phyloP scores from a whole-genome alignment of 1,139 yeast species.

The Ogataea hybrid region DNA sequence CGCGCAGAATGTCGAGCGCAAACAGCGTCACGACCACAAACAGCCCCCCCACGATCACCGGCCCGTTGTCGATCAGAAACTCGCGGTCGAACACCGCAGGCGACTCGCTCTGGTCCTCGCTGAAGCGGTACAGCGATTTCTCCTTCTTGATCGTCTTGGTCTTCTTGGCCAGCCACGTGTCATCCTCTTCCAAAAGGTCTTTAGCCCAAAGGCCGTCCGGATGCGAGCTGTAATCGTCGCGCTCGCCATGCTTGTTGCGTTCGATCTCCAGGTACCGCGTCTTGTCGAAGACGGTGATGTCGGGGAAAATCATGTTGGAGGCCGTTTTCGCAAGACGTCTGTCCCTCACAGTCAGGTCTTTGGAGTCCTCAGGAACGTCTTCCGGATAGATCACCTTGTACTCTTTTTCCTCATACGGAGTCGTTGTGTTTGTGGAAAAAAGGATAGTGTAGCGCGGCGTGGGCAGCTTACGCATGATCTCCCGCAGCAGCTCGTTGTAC shows the following conservation, averaged over 20 bases:
- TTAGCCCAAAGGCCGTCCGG: constrained; percentile 27
- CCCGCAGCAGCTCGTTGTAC: constrained; percentile 50
- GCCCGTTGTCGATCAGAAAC: constrained; percentile 29
- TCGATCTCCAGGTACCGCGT: constrained; percentile 51
- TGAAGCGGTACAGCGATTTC: constrained; percentile 23
- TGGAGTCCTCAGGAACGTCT: constrained; percentile 36
- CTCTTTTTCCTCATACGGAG: constrained; percentile 13
- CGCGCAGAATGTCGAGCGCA: constrained; percentile 10
- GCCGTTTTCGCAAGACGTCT: constrained; percentile 18
- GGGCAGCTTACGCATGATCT: constrained; percentile 61
- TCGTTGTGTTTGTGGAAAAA: constrained; percentile 39
- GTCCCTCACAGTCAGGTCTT: constrained; percentile 13
- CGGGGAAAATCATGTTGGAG: constrained; percentile 41
- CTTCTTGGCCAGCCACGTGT: constrained; percentile 31
- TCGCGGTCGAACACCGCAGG: constrained; percentile 21
- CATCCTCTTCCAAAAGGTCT: constrained; percentile 26
- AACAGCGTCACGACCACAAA: constrained; percentile 8
- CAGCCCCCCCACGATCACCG: constrained; percentile 20
- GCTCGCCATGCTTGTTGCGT: constrained; percentile 44
- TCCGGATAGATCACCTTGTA: constrained; percentile 26
- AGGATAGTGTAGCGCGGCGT: constrained; percentile 61
- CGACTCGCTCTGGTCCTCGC: constrained; percentile 21
- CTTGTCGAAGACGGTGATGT: constrained; percentile 43
- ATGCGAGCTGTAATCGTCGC: constrained; percentile 13
- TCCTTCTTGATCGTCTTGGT: constrained; percentile 20